Evolutionary conservation across 345 rosid species (phyloP).

Genomic region (Citrus reticulata): DNA sequence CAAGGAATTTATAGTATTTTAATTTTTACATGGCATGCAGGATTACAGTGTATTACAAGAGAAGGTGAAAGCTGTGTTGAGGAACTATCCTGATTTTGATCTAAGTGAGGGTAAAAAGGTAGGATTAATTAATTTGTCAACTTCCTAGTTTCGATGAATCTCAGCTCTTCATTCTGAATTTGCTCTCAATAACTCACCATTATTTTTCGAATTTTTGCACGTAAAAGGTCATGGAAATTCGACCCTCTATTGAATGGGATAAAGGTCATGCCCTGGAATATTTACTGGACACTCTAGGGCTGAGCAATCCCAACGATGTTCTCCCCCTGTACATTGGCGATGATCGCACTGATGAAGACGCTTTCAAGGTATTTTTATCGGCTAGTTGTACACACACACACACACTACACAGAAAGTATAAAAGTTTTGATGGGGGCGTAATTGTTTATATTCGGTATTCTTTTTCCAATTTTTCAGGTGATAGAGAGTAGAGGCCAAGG

Average conservation of each 20-base stretch:
- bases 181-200: background rate
- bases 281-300: conserved; percentile 40
- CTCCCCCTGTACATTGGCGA: conserved; percentile 59
- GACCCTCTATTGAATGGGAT: conserved; percentile 59
- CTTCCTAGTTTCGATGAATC: too few species aligned
- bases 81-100: conserved; percentile 30
- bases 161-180: background rate
- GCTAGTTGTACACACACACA: too few species aligned
- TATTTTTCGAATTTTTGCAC: background rate
- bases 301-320: conserved; percentile 33
- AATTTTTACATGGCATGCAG: conserved; percentile 9
- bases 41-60: conserved; percentile 25
- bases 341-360: conserved; percentile 62
- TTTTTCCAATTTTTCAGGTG: conserved; percentile 19
- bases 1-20: too few species aligned
- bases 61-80: conserved; percentile 38
- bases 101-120: conserved; percentile 51
- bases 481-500: conserved; percentile 37
- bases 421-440: too few species aligned
- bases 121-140: background rate
- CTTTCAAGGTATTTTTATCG: conserved; percentile 41
- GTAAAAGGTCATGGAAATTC: conserved; percentile 48
- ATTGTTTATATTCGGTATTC: too few species aligned
- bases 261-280: conserved; percentile 54
- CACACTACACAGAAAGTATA: too few species aligned